Percentiles rank a stretch among this genome's conserved stretches.
phyloP scores from a whole-genome alignment of 2,329 filamentous ascomycete genomes.

The Cytospora schulzeri region DNA sequence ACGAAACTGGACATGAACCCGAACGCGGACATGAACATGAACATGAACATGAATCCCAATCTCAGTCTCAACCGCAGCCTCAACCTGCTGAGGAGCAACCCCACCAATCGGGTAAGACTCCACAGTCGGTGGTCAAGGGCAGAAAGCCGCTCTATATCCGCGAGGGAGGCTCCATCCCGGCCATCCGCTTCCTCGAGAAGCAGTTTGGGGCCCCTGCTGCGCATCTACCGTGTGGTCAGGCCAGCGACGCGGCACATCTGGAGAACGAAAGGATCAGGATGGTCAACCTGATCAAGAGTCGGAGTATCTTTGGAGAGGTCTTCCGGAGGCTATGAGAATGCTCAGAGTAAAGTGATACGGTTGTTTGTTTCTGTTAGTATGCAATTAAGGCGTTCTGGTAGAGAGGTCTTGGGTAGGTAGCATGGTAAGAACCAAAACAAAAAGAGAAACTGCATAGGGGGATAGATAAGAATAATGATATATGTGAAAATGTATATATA shows the following conservation, averaged over 20 bases:
- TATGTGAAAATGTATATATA: no score
- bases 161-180: constrained; percentile 93
- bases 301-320: constrained; percentile 86
- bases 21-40: neutral
- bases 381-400: neutral
- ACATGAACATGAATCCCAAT: neutral
- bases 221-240: constrained; percentile 91
- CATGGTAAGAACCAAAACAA: neutral
- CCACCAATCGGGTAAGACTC: constrained; percentile 16
- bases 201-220: constrained; percentile 89
- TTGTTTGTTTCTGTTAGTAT: neutral
- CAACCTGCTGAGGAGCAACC: constrained; percentile 22
- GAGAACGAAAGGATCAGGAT: constrained; percentile 92
- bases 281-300: constrained; percentile 84
- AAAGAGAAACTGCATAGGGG: neutral
- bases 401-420: neutral
- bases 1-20: neutral
- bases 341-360: neutral
- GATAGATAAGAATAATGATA: no score
- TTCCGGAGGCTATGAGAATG: constrained; percentile 66
- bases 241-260: constrained; percentile 90
- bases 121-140: constrained; percentile 36
- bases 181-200: constrained; percentile 91
- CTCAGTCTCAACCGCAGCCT: neutral
- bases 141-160: constrained; percentile 85